Percentiles rank a stretch among this genome's conserved stretches.
phyloP scores from a whole-genome alignment of 192 early-diverging fungal species.

The Coemansia sp. region DNA sequence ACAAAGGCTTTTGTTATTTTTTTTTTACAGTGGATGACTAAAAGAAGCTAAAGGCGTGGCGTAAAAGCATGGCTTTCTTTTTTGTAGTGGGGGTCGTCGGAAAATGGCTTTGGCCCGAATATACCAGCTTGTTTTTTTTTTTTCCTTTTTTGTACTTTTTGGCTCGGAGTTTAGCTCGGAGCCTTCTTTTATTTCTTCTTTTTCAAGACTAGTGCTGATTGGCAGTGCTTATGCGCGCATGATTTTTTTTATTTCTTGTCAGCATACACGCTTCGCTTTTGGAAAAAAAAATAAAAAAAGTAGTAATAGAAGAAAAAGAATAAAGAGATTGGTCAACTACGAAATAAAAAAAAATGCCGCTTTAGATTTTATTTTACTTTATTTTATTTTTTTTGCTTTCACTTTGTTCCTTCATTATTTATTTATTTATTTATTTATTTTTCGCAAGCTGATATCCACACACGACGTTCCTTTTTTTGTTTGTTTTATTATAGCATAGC shows the following conservation, averaged over 20 bases:
- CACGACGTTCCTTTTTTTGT: no score
- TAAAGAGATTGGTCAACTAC: not conserved
- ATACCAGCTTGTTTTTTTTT: not conserved
- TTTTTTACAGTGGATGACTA: no score
- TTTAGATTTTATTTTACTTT: not conserved
- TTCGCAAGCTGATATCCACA: not conserved
- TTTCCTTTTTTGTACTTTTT: not conserved
- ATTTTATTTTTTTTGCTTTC: conserved; percentile 3
- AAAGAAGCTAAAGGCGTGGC: no score
- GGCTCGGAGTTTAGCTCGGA: conserved; percentile 8
- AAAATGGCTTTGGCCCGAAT: not conserved
- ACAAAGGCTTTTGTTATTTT: not conserved
- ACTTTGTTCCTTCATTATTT: not conserved
- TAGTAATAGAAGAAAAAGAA: not conserved
- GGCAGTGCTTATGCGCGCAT: not conserved
- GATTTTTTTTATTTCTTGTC: not conserved
- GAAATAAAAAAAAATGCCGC: not conserved
- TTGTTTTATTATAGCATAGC: no score
- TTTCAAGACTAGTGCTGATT: not conserved
- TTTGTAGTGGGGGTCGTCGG: not conserved
- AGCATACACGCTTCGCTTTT: not conserved
- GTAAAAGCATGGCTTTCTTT: no score
- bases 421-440: no score
- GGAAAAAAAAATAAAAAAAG: not conserved
- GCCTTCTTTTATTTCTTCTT: not conserved